These are phyloP conservation scores for Colletotrichum sp. DNA, from an alignment of 2,329 filamentous ascomycete genomes.

Conservation along the genomic window DNA sequence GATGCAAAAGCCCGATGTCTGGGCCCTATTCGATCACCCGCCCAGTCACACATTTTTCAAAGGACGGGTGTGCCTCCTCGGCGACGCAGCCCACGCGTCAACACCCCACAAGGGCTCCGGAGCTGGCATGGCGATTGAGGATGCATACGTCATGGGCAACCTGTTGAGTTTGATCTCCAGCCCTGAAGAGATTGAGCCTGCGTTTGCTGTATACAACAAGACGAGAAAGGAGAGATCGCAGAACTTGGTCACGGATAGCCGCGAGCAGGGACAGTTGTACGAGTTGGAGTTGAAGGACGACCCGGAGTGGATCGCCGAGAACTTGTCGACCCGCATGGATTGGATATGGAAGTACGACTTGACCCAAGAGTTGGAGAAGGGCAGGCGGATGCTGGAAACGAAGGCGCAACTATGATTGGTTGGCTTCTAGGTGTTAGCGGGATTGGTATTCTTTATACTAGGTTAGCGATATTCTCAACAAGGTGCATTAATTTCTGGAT, in stretches of 20 bases:
- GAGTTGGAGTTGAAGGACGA: slow-evolving; percentile 14
- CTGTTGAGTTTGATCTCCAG: background rate
- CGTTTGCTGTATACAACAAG: slow-evolving; percentile 21
- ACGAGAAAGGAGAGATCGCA: slow-evolving; percentile 2
- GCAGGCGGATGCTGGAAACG: background rate
- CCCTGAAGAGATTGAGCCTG: slow-evolving; percentile 5
- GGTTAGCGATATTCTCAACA: too few species aligned
- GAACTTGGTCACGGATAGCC: slow-evolving; percentile 1
- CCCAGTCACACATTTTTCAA: slow-evolving; percentile 19
- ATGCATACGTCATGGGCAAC: slow-evolving; percentile 25
- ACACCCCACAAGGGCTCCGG: slow-evolving; percentile 29
- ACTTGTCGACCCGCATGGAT: slow-evolving; percentile 1
- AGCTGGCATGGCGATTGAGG: slow-evolving; percentile 28
- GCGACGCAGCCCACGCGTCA: slow-evolving; percentile 29
- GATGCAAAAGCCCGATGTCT: slow-evolving; percentile 13
- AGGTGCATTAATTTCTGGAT: too few species aligned
- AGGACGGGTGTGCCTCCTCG: slow-evolving; percentile 25
- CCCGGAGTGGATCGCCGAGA: slow-evolving; percentile 1
- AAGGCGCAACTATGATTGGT: background rate
- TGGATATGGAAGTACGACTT: slow-evolving; percentile 17
- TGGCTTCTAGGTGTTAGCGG: background rate
- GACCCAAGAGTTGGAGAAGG: slow-evolving; percentile 1
- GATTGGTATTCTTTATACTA: too few species aligned
- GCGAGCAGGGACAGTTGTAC: slow-evolving; percentile 5
- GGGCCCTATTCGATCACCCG: slow-evolving; percentile 19